These are phyloP conservation scores for Saturnispora galanensis DNA, from an alignment of 805 yeast species.

Conservation along the genomic window DNA sequence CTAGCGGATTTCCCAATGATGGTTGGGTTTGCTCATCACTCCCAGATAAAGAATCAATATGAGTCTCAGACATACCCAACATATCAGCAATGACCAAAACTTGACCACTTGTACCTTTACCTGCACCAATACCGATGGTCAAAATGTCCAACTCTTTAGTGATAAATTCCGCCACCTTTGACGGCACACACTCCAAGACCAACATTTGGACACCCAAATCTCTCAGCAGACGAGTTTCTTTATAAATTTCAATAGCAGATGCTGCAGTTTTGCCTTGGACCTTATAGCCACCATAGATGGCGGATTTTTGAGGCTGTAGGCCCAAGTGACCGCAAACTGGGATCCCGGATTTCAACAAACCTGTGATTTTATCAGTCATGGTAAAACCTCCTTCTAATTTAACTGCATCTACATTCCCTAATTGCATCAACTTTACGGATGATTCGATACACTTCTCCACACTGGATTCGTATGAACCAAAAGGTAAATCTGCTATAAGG, in stretches of 20 bases:
- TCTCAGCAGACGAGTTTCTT: conserved; percentile 63
- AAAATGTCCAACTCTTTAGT: conserved; percentile 58
- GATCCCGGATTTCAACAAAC: conserved; percentile 59
- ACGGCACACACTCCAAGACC: conserved; percentile 82
- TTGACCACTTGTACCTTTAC: conserved; percentile 75
- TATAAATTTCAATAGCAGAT: conserved; percentile 45
- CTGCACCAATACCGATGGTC: conserved; percentile 95
- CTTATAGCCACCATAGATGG: conserved; percentile 75
- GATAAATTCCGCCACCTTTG: conserved; percentile 52
- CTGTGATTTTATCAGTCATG: conserved; percentile 42
- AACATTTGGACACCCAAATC: conserved; percentile 68
- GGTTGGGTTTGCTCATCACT: background rate
- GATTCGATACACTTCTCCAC: conserved; percentile 52
- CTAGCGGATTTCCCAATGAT: background rate
- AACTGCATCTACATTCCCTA: conserved; percentile 57
- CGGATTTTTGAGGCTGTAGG: conserved; percentile 78
- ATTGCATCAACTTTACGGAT: conserved; percentile 44
- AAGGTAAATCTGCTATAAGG: conserved; percentile 79
- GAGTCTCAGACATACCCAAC: conserved; percentile 60
- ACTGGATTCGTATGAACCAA: conserved; percentile 71
- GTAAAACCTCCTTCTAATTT: conserved; percentile 78
- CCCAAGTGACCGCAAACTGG: conserved; percentile 93
- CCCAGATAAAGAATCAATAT: conserved; percentile 28
- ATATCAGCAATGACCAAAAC: conserved; percentile 81
- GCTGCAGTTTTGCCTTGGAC: conserved; percentile 63